Evolutionary conservation across 345 rosid genomes (phyloP).

Genomic region (Alliaria petiolata): DNA sequence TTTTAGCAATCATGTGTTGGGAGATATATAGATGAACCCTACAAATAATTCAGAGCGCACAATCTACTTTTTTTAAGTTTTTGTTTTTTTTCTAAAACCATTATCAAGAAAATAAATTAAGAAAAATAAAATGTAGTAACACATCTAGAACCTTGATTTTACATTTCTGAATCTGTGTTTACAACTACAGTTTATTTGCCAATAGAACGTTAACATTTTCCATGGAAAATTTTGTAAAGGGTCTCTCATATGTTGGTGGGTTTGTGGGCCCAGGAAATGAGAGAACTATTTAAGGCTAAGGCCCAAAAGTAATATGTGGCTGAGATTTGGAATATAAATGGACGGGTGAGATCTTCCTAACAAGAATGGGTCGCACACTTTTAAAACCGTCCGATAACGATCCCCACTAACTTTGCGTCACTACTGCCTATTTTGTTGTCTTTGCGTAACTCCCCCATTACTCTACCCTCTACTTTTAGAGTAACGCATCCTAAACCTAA

Average conservation of each 20-base stretch:
- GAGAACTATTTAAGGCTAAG: background rate
- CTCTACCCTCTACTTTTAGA: slow-evolving; percentile 12
- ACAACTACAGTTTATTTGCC: background rate
- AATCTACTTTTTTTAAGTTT: too few relatives aligned
- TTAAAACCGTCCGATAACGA: slow-evolving; percentile 3
- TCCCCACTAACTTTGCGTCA: slow-evolving; percentile 20
- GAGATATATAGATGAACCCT: background rate
- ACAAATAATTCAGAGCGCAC: background rate
- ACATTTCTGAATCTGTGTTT: background rate
- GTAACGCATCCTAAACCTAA: slow-evolving; percentile 12
- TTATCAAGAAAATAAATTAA: background rate
- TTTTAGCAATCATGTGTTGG: background rate
- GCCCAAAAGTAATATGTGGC: slow-evolving; percentile 9
- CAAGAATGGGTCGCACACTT: slow-evolving; percentile 1
- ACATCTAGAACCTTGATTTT: background rate
- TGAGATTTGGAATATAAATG: background rate
- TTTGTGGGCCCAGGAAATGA: background rate
- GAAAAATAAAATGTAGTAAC: background rate
- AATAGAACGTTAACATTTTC: too few relatives aligned
- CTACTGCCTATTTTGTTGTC: slow-evolving; percentile 10
- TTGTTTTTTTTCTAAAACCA: background rate
- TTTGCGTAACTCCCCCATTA: background rate
- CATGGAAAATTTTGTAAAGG: background rate
- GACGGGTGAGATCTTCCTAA: slow-evolving; percentile 17
- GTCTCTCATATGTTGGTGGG: background rate